Conservation (phyloP, 2,329 filamentous ascomycete species). For the Fusarium sp. region DNA sequence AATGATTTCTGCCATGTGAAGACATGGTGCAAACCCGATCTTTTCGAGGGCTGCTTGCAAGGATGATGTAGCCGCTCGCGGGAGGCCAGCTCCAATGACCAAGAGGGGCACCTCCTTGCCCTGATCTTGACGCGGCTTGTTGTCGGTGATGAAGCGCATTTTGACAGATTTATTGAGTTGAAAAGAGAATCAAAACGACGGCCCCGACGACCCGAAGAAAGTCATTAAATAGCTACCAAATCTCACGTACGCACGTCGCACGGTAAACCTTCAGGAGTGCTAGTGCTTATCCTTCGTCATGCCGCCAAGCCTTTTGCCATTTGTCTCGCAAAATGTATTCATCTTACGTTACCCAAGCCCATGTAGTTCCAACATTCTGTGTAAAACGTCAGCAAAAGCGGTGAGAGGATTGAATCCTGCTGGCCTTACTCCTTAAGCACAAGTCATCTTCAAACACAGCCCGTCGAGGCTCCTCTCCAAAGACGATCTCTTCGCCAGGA, state of each 20-base stretch:
- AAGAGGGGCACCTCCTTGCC: conserved; percentile 14
- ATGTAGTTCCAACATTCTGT: not conserved
- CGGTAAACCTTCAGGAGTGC: not conserved
- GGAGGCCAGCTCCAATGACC: conserved; percentile 49
- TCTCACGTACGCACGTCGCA: not conserved
- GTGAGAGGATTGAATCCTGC: not conserved
- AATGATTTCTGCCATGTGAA: conserved; percentile 50
- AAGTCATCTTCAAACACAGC: not conserved
- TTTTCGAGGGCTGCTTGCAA: conserved; percentile 50
- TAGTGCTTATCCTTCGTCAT: not conserved
- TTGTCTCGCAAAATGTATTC: not conserved
- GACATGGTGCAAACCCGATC: conserved; percentile 46
- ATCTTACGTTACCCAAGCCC: not conserved
- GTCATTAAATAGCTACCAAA: not conserved
- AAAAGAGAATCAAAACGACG: not conserved
- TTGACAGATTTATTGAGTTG: not conserved
- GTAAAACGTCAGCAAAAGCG: not conserved
- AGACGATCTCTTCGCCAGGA: not conserved
- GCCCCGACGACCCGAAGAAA: not conserved
- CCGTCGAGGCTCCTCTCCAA: not conserved
- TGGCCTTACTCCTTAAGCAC: not conserved
- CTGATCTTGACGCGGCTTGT: conserved; percentile 11
- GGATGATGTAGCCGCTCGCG: conserved; percentile 52
- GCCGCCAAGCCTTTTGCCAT: not conserved
- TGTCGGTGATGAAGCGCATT: conserved; percentile 35